Evolutionary conservation across 768 basidiomycete genomes (phyloP).

Genomic region (Boletellus emodensis): DNA sequence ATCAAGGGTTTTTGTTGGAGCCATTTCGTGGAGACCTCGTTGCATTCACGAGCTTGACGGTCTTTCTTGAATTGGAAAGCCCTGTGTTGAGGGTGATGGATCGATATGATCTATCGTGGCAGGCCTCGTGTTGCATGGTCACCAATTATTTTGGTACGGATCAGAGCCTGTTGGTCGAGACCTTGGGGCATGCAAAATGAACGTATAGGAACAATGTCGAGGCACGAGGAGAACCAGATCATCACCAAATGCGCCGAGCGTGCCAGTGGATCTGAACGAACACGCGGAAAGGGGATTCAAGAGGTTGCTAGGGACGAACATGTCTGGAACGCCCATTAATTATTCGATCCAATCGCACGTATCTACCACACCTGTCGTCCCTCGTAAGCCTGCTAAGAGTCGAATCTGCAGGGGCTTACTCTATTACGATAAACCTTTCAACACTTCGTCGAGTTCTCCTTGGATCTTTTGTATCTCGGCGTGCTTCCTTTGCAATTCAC

Average conservation of each 20-base stretch:
- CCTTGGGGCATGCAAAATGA: neutral
- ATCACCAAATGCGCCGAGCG: too few relatives aligned
- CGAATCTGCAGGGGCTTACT: conserved; percentile 9
- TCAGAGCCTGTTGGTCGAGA: neutral
- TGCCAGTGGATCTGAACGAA: too few relatives aligned
- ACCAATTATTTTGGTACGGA: conserved; percentile 1
- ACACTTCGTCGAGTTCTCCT: conserved; percentile 49
- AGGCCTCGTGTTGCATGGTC: conserved; percentile 1
- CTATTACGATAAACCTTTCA: conserved; percentile 31
- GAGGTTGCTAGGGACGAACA: neutral
- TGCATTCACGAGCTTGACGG: conserved; percentile 16
- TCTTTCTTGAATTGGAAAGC: conserved; percentile 23
- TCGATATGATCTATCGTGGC: conserved; percentile 18
- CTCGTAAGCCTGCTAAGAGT: neutral
- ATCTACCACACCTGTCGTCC: neutral
- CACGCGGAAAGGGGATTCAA: neutral
- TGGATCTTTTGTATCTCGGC: conserved; percentile 54
- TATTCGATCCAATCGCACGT: neutral
- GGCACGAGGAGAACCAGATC: too few relatives aligned
- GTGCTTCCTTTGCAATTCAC: conserved; percentile 51
- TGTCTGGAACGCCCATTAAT: neutral
- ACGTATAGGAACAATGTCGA: neutral
- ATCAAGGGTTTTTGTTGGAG: conserved; percentile 6
- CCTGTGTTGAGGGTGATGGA: conserved; percentile 8
- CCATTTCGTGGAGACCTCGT: conserved; percentile 17